Base-by-base conservation (phyloP, 1,139 yeast genomes). In the Nakaseomyces delphensis region DNA sequence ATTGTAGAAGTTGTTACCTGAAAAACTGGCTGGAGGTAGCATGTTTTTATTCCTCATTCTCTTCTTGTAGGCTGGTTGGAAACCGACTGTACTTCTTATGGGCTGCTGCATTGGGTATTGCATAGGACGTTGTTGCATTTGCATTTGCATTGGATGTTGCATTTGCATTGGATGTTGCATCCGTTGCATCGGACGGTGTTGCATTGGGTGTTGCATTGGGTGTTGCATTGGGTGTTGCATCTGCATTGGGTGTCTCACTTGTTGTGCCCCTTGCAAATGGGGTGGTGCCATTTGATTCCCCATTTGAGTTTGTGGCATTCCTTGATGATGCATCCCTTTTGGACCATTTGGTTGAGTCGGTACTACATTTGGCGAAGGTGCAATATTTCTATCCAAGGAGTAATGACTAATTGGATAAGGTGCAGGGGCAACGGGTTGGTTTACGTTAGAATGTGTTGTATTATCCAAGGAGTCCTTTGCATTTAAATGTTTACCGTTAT, bases 41-140 rank as follows among this genome's bases (percentile, higher is more conserved):
- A 51, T 46, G 25, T 48, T 54, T 11, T 52, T 51, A 10, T 58
- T 57, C 13, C 53, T 52, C 37, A 59, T 51, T 32, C 59, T 53
- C 44, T 63, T 64, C 48, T 63, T 67, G 47, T 66, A 66, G 0
- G 69, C 67, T 18, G 69, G 68, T 33, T 33, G 37, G 18, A 33
- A 33, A 8, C 37, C 37, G 4, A 21, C 37, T 4, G 25, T 11
- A 15, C 27, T 11, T 13, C 37, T 33, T 10, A 21, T 20, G 10
- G 43, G 48, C 1, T 20, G 43, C 16, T 30, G 41, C 38, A 30
- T 38, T 13, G 31, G 31, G n/a, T n/a, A n/a, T 13, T 39, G 40
- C 25, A 18, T 36, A n/a, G n/a, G n/a, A n/a, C n/a, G n/a, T 28
- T 43, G 43, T 21, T 30, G 41, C 25, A 28, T 41, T 18, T 39